These are phyloP conservation scores for Iris pallida DNA, from an alignment of 116 monocot species.

Conservation along the genomic window DNA sequence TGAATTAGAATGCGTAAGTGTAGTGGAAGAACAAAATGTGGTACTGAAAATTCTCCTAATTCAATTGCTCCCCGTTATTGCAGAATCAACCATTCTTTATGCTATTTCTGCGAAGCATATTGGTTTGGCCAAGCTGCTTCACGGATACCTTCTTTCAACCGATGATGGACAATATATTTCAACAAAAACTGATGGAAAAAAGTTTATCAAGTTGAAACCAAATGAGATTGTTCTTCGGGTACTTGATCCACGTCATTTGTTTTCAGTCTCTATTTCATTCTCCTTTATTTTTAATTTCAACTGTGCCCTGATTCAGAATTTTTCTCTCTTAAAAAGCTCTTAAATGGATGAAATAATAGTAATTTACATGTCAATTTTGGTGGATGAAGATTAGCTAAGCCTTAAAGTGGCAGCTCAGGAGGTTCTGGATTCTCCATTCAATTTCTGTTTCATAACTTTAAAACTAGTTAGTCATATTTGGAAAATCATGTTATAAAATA, in stretches of 20 bases:
- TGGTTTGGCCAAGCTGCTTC: conserved; percentile 74
- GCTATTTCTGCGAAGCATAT: conserved; percentile 76
- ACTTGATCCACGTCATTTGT: not conserved
- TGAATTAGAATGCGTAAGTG: not conserved
- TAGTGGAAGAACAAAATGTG: not conserved
- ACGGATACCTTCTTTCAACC: conserved; percentile 58
- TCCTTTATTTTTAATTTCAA: no score
- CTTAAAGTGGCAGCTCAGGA: no score
- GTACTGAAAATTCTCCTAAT: not conserved
- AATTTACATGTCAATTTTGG: no score
- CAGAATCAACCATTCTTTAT: conserved; percentile 90
- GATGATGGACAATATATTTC: conserved; percentile 66
- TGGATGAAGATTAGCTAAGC: no score
- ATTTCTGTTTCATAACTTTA: no score
- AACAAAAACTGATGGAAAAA: conserved; percentile 87
- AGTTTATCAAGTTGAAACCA: conserved; percentile 78
- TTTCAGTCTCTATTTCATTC: no score
- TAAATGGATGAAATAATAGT: no score
- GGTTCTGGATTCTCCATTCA: no score
- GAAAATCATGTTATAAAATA: no score
- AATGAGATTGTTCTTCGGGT: conserved; percentile 89
- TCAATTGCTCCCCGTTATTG: conserved; percentile 15
- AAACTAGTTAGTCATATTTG: no score
- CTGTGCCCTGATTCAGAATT: no score
- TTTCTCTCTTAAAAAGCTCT: no score